Percentiles rank a stretch among this genome's conserved stretches.
Conservation (phyloP, 1,284 basidiomycete genomes). For the Prillingera fragicola region DNA sequence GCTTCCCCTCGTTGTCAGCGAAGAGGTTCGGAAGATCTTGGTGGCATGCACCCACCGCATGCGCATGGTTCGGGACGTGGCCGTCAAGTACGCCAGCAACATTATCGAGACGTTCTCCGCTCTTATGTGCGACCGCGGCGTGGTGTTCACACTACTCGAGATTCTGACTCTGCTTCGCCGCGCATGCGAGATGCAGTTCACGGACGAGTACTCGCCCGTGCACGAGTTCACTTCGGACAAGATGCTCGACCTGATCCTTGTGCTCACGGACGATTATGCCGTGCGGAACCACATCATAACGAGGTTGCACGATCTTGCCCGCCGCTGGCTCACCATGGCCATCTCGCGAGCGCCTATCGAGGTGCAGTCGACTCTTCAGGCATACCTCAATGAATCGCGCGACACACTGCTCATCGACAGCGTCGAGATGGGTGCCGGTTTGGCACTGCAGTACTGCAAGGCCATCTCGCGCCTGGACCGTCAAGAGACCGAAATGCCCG, state of each 20-base stretch:
- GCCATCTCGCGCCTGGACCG: constrained; percentile 71
- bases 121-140: constrained; percentile 79
- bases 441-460: constrained; percentile 78
- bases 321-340: constrained; percentile 77
- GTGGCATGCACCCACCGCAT: constrained; percentile 78
- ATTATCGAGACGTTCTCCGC: constrained; percentile 91
- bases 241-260: constrained; percentile 65
- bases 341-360: constrained; percentile 84
- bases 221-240: constrained; percentile 78
- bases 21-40: constrained; percentile 71
- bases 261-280: constrained; percentile 81
- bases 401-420: constrained; percentile 62
- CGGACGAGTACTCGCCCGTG: constrained; percentile 86
- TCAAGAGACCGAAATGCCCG: constrained; percentile 55
- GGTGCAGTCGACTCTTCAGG: constrained; percentile 82
- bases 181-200: constrained; percentile 84
- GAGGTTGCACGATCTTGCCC: constrained; percentile 67
- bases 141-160: constrained; percentile 86
- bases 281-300: constrained; percentile 78
- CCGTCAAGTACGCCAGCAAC: constrained; percentile 74
- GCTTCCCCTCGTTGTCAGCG: constrained; percentile 64
- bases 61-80: constrained; percentile 71
- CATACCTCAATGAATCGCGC: constrained; percentile 72
- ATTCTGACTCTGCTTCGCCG: constrained; percentile 81
- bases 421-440: constrained; percentile 80